Conservation (phyloP, 2,329 filamentous ascomycete species). For the Blastomyces gilchristii region DNA sequence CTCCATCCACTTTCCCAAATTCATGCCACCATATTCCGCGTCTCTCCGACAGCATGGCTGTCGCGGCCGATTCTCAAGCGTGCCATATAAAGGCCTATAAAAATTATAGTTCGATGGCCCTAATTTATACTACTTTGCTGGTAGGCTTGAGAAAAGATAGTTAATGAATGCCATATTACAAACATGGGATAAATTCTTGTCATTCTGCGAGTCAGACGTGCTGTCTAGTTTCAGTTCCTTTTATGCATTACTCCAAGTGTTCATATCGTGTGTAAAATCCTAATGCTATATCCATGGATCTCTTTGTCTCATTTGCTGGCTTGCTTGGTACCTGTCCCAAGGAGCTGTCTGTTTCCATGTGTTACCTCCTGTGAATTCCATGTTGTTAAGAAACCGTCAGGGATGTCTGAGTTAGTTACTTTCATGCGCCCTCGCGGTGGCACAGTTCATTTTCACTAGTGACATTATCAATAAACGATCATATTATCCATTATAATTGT, state of each 20-base stretch:
- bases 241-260: background rate
- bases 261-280: no score
- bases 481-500: background rate
- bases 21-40: background rate
- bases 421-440: background rate
- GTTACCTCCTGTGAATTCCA: background rate
- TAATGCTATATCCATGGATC: background rate
- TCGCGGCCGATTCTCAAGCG: background rate
- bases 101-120: background rate
- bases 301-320: background rate
- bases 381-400: background rate
- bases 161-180: background rate
- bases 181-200: background rate
- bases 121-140: background rate
- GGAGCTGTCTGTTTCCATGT: no score
- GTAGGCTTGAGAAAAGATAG: background rate
- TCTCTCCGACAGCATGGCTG: background rate
- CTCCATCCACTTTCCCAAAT: background rate
- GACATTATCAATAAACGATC: background rate
- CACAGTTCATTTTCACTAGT: background rate
- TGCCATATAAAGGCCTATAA: no score
- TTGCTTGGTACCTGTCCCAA: background rate
- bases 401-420: background rate
- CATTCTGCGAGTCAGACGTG: background rate
- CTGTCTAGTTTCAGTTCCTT: background rate